Percentiles rank a stretch among this genome's conserved stretches.
phyloP scores from a whole-genome alignment of 495 filamentous ascomycete genomes.

The Neurospora pannonica region DNA sequence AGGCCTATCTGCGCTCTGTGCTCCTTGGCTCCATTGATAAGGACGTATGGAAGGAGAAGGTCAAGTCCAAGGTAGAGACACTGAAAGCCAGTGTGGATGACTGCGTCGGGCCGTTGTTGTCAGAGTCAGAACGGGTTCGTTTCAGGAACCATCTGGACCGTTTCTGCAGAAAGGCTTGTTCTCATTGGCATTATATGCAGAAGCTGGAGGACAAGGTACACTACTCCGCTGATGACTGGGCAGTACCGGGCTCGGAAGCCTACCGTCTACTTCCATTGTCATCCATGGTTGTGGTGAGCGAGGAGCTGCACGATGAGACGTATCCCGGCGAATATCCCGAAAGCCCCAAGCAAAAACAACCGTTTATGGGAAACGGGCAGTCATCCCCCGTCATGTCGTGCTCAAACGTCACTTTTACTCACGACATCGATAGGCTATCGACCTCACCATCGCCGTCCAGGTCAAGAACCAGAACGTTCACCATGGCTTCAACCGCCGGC shows the following conservation, averaged over 20 bases:
- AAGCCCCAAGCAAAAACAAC: neutral
- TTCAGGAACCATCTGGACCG: neutral
- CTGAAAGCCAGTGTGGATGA: neutral
- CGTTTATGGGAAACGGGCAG: neutral
- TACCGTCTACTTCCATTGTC: neutral
- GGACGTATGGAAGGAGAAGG: neutral
- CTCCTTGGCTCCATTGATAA: constrained; percentile 5
- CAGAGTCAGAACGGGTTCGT: neutral
- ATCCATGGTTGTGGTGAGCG: neutral
- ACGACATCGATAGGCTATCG: neutral
- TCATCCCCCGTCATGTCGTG: neutral
- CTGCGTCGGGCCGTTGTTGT: neutral
- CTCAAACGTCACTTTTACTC: neutral
- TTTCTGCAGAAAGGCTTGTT: neutral
- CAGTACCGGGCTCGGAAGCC: neutral
- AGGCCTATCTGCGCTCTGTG: constrained; percentile 11
- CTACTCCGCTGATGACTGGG: neutral
- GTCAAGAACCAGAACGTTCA: neutral
- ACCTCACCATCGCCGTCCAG: neutral
- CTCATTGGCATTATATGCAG: constrained; percentile 8
- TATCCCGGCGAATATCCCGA: neutral
- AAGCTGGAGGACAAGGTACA: constrained; percentile 1
- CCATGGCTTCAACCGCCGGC: neutral
- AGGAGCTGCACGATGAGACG: neutral
- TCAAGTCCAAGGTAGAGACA: neutral